A percentile compares a stretch with the other conserved stretches of the same genome.
These are phyloP conservation scores for Venturia carpophila DNA, from an alignment of 2,329 filamentous ascomycete genomes.

Conservation along the genomic window DNA sequence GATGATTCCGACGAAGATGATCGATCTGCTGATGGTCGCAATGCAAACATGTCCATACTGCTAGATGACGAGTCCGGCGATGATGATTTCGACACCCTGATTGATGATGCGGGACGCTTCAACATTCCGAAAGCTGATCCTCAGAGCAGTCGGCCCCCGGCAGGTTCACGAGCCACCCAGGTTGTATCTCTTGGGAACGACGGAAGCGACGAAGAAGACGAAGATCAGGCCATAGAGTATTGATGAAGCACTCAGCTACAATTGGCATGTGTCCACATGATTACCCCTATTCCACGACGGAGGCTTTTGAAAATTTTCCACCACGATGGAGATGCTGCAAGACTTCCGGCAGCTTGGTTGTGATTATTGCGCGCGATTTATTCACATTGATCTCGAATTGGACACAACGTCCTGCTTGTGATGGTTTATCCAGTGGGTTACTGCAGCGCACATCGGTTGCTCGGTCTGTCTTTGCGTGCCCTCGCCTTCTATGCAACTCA, in stretches of 20 bases:
- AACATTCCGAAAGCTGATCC: not conserved
- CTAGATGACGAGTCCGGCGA: not conserved
- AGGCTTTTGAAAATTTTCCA: not conserved
- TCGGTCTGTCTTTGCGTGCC: not conserved
- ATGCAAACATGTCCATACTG: not conserved
- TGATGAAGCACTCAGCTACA: not conserved
- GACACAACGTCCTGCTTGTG: not conserved
- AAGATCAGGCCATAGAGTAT: not conserved
- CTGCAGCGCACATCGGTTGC: not conserved
- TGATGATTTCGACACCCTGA: conserved; percentile 10
- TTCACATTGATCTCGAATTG: not conserved
- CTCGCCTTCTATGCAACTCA: not conserved
- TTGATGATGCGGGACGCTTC: not conserved
- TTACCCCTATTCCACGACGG: no score
- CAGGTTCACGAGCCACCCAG: not conserved
- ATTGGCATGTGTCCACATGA: no score
- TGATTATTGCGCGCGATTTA: not conserved
- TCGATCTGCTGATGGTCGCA: not conserved
- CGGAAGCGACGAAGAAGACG: conserved; percentile 4
- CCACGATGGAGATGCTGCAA: not conserved
- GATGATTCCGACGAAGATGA: conserved; percentile 27
- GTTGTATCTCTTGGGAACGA: not conserved
- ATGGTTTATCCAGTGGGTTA: not conserved
- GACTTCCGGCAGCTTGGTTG: not conserved
- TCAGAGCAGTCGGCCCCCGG: conserved; percentile 2